These are phyloP conservation scores for Scolecobasidium constrictum DNA, from an alignment of 2,329 filamentous ascomycete species.

Conservation along the genomic window DNA sequence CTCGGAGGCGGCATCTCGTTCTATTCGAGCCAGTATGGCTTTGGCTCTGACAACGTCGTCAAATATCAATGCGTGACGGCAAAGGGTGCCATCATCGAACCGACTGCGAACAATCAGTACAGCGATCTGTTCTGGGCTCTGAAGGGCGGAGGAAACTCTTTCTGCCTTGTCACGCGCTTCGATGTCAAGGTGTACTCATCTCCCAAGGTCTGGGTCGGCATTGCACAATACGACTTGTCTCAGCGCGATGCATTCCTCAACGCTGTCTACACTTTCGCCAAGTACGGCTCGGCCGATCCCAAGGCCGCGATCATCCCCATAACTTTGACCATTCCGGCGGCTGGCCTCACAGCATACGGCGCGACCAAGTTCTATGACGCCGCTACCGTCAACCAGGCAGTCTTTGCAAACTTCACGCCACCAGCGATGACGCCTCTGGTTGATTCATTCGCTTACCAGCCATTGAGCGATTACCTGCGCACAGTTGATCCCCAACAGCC, in stretches of 20 bases:
- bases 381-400: conserved; percentile 36
- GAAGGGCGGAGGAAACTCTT: conserved; percentile 21
- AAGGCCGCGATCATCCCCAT: conserved; percentile 51
- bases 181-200: conserved; percentile 8
- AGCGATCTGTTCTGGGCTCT: conserved; percentile 11
- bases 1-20: not conserved
- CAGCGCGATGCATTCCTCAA: conserved; percentile 31
- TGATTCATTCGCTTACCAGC: conserved; percentile 36
- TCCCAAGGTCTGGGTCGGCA: conserved; percentile 34
- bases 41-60: conserved; percentile 22
- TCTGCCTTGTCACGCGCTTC: conserved; percentile 32
- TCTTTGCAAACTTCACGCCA: conserved; percentile 45
- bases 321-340: conserved; percentile 35
- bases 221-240: conserved; percentile 27
- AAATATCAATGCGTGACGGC: conserved; percentile 21
- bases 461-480: conserved; percentile 31
- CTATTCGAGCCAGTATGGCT: conserved; percentile 5
- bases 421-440: conserved; percentile 28
- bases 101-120: not conserved
- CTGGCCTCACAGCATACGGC: conserved; percentile 34
- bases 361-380: conserved; percentile 55
- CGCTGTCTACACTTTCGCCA: conserved; percentile 44
- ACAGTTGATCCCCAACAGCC: conserved; percentile 27
- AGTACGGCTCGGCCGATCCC: conserved; percentile 45
- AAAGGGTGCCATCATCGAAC: not conserved